Evolutionary conservation across 108 stramenopile species (phyloP).

Genomic region (Discostella pseudostelligera): DNA sequence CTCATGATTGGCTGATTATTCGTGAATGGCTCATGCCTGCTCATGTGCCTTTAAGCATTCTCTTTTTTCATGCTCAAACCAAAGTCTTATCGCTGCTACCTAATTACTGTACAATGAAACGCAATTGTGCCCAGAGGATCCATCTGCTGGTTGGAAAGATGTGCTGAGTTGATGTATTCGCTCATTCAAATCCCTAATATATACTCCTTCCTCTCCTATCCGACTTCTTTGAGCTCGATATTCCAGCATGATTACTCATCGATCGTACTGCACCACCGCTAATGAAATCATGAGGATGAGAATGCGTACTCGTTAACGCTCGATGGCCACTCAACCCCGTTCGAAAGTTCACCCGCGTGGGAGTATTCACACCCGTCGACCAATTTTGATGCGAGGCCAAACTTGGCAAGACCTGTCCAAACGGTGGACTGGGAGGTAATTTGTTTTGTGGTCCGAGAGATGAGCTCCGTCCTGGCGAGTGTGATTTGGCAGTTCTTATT

Average conservation of each 20-base stretch:
- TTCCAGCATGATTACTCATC: slow-evolving; percentile 67
- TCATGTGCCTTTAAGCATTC: too few species aligned
- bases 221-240: slow-evolving; percentile 48
- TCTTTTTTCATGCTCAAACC: too few species aligned
- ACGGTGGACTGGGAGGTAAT: slow-evolving; percentile 58
- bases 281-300: slow-evolving; percentile 66
- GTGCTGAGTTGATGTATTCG: too few species aligned
- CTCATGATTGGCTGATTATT: too few species aligned
- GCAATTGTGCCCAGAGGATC: too few species aligned
- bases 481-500: slow-evolving; percentile 34
- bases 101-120: too few species aligned
- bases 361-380: slow-evolving; percentile 32
- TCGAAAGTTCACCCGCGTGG: slow-evolving; percentile 64
- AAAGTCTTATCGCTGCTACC: too few species aligned
- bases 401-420: slow-evolving; percentile 50
- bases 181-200: slow-evolving; percentile 13
- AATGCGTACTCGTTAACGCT: slow-evolving; percentile 56
- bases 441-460: not conserved
- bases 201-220: slow-evolving; percentile 31
- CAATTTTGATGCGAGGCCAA: slow-evolving; percentile 1
- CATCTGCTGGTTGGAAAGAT: too few species aligned
- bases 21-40: too few species aligned
- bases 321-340: slow-evolving; percentile 76
- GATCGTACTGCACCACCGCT: slow-evolving; percentile 40
- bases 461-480: slow-evolving; percentile 34